Conservation (phyloP, 169 alveolate species). For the Toxoplasma gondii region DNA sequence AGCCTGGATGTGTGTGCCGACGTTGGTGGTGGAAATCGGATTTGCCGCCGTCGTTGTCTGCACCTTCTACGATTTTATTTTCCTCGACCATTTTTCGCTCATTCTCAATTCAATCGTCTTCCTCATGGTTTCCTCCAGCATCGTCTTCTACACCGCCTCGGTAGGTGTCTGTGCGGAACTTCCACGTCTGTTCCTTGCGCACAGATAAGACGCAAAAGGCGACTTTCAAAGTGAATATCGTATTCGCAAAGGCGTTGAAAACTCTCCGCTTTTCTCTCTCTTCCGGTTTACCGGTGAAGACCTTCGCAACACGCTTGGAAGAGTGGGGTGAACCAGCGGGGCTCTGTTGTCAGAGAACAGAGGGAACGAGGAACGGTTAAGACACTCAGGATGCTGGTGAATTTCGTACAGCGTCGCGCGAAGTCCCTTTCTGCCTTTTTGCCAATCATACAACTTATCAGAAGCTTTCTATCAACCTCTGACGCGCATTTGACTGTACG, state of each 20-base stretch:
- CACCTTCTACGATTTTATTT: slow-evolving; percentile 59
- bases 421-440: too few relatives aligned
- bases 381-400: too few relatives aligned
- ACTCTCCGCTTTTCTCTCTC: too few relatives aligned
- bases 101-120: slow-evolving; percentile 45
- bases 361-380: too few relatives aligned
- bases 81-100: slow-evolving; percentile 49
- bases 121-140: slow-evolving; percentile 43
- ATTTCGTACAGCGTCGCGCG: too few relatives aligned
- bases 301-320: too few relatives aligned
- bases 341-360: too few relatives aligned
- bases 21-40: slow-evolving; percentile 50
- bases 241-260: not conserved
- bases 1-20: slow-evolving; percentile 62
- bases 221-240: not conserved
- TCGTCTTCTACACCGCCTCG: slow-evolving; percentile 51
- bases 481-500: too few relatives aligned
- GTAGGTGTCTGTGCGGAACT: not conserved
- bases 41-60: slow-evolving; percentile 27
- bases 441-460: too few relatives aligned
- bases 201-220: not conserved
- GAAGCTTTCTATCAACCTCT: too few relatives aligned
- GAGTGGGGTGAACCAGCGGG: too few relatives aligned
- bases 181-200: not conserved
- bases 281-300: too few relatives aligned